A percentile compares a stretch with the other conserved stretches of the same genome.
These are phyloP conservation scores for Saccharomycopsis synnaedendra DNA, from an alignment of 805 yeast species.

Conservation along the genomic window DNA sequence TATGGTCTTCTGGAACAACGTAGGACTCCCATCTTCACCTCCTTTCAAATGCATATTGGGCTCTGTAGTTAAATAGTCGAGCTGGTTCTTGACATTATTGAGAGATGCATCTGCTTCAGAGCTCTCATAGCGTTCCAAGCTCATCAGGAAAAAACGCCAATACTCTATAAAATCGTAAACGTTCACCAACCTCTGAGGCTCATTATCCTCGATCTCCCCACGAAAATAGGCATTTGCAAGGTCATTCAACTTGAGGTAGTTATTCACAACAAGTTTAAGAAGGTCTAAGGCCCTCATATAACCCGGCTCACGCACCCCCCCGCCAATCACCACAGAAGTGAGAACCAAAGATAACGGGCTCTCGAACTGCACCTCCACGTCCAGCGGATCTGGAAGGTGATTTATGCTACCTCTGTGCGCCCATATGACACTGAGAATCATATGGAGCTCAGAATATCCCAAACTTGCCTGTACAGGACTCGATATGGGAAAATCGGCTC, in stretches of 20 bases:
- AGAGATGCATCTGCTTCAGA: slow-evolving; percentile 4
- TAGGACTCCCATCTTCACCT: too few species aligned
- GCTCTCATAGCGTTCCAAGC: slow-evolving; percentile 4
- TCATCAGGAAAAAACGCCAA: slow-evolving; percentile 8
- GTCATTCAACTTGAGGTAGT: slow-evolving; percentile 13
- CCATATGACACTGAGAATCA: slow-evolving; percentile 2
- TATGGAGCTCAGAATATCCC: slow-evolving; percentile 14
- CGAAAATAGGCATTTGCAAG: slow-evolving; percentile 2
- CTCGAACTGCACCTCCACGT: slow-evolving; percentile 11
- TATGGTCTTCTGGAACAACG: too few species aligned
- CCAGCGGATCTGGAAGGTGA: slow-evolving; percentile 7
- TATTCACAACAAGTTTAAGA: slow-evolving; percentile 13
- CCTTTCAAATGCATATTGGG: background rate
- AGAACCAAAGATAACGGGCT: slow-evolving; percentile 1
- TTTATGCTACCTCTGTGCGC: slow-evolving; percentile 4
- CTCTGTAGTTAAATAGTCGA: slow-evolving; percentile 14
- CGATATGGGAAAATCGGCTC: background rate
- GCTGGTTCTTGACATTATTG: slow-evolving; percentile 12
- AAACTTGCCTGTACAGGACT: background rate
- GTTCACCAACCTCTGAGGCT: slow-evolving; percentile 1
- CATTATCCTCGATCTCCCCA: background rate
- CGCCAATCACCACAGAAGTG: too few species aligned
- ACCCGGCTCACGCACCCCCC: background rate
- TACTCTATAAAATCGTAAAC: slow-evolving; percentile 5
- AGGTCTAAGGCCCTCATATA: slow-evolving; percentile 8